Base-by-base conservation (phyloP, 257 asterid species). In the Lantana camara region DNA sequence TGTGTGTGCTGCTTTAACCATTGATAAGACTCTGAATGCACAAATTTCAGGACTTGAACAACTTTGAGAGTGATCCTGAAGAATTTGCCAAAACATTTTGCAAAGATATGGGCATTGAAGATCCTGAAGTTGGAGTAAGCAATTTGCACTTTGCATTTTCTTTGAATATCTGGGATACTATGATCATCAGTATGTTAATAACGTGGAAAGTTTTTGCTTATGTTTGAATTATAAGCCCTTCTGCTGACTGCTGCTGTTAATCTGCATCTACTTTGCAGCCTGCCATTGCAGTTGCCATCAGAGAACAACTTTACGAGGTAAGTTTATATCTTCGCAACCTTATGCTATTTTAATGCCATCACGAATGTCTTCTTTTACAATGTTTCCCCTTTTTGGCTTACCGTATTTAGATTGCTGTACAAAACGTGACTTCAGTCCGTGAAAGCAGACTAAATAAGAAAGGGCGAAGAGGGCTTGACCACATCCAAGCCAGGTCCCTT, bases 81-180 rank as follows among this genome's bases (percentile, higher is more conserved):
- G 99, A 90, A 82, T 94, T 90, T 79, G 90, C 99, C 40, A 86
- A 95, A 75, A 78, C 65, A 4, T 88, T 94, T 73, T 90, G 97
- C 83, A 82, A 86, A 74, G 99, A 94, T 79, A 69, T 88, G 95
- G 92, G 83, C 72, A 88, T 94, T 61, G 95, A 88, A 72, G 97
- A 94, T 74, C 95, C 95, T 17, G 99, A 94, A 90, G 97, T 86
- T 80, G 97, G 95, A 66, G 99, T 93, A 87, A 85, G 96, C 61
- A 58, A 27, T 44, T 68, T 53, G 24, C 27, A 19, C 23, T 64
- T 46, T 67, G 16, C 46, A 22, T 56, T 16, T 47, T 41, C 42
- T 61, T 38, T 32, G 63, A 37, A 48, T 17, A 46, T 5, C 1
- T 38, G 59, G 37, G 15, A 58, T 24, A 57, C 29, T 32, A 30